Conservation (phyloP, 257 asterid species). For the Solanum lycopersicoides region DNA sequence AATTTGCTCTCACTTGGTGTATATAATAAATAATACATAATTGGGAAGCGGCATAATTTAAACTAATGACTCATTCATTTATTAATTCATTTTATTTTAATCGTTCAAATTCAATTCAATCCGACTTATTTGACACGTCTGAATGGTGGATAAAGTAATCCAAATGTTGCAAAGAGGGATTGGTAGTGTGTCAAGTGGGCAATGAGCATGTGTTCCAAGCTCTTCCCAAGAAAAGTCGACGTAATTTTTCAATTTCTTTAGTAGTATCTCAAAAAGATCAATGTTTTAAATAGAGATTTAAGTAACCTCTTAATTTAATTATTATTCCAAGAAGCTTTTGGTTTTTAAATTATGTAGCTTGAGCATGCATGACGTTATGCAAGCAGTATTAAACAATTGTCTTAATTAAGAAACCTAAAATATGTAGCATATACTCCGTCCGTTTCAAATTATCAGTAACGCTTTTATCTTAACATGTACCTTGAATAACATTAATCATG, state of each 20-base stretch:
- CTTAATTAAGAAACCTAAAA: not conserved
- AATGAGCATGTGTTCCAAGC: conserved; percentile 6
- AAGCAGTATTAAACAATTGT: not conserved
- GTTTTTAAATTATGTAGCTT: not conserved
- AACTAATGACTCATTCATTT: too few species aligned
- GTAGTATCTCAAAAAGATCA: not conserved
- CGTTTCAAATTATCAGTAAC: too few species aligned
- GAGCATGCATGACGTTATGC: not conserved
- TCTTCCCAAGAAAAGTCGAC: not conserved
- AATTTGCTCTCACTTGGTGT: not conserved
- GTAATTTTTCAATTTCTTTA: not conserved
- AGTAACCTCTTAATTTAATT: not conserved
- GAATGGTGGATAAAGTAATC: not conserved
- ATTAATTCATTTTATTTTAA: too few species aligned
- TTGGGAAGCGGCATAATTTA: not conserved
- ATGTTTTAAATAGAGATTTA: not conserved
- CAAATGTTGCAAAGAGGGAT: not conserved
- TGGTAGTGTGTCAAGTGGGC: not conserved
- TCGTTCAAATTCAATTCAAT: too few species aligned
- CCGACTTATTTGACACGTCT: too few species aligned
- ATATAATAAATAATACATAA: not conserved
- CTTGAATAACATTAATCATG: not conserved
- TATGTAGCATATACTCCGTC: not conserved
- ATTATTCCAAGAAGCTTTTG: not conserved
- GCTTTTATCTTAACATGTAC: not conserved